phyloP scores from a whole-genome alignment of 202 grass and related monocot genomes.

The Bolboschoenoplectus hybrid region DNA sequence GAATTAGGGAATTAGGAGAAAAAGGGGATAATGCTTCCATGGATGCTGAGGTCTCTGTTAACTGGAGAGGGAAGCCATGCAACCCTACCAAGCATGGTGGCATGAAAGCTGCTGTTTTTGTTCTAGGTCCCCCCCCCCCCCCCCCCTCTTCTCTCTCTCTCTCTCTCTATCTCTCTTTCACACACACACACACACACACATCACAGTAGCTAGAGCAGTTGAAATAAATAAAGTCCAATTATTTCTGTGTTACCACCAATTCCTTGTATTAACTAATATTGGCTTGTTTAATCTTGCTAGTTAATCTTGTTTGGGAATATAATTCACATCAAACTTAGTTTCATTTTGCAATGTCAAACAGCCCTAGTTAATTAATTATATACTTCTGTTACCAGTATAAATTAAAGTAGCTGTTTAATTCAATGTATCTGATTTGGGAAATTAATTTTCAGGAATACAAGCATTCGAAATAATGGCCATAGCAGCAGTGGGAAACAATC shows the following conservation, averaged over 20 bases:
- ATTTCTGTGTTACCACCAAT: background rate
- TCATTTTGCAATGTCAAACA: too few species aligned
- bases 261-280: background rate
- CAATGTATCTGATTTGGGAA: background rate
- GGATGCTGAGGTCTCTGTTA: slow-evolving; percentile 53
- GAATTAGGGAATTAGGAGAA: slow-evolving; percentile 26
- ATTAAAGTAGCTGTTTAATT: background rate
- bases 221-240: background rate
- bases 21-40: slow-evolving; percentile 37
- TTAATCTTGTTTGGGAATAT: too few species aligned
- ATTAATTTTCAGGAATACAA: slow-evolving; percentile 63
- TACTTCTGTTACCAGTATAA: background rate
- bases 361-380: too few species aligned
- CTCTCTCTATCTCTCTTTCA: background rate
- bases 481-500: slow-evolving; percentile 97
- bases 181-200: background rate
- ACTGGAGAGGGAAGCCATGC: slow-evolving; percentile 84
- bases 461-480: slow-evolving; percentile 97
- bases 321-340: too few species aligned
- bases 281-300: background rate
- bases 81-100: slow-evolving; percentile 58
- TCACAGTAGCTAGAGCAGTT: background rate
- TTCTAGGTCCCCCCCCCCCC: slow-evolving; percentile 59
- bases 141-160: background rate
- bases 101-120: slow-evolving; percentile 93